Evolutionary conservation across 1,284 basidiomycete species (phyloP).

Genomic region (Ceratobasidium sp.): DNA sequence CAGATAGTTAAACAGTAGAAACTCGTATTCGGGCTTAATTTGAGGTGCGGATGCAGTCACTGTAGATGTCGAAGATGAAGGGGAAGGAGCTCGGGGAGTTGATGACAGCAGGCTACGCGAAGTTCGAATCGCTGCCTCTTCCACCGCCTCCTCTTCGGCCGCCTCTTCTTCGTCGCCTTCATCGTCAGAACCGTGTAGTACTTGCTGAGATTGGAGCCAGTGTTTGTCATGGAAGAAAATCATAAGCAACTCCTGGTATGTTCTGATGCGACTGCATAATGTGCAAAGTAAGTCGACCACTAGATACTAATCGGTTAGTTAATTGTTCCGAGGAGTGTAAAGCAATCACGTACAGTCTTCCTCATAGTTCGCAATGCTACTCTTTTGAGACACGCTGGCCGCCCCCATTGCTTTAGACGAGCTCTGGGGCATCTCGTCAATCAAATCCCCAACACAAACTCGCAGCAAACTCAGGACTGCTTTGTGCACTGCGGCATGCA

Average conservation of each 20-base stretch:
- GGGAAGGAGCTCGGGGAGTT: constrained; percentile 30
- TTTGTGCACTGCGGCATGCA: constrained; percentile 89
- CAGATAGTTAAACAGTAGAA: constrained; percentile 93
- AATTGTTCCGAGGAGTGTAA: background rate
- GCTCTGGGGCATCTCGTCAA: constrained; percentile 84
- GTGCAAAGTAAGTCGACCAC: constrained; percentile 92
- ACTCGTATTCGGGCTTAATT: constrained; percentile 88
- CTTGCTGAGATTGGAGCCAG: constrained; percentile 69
- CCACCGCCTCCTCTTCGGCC: constrained; percentile 62
- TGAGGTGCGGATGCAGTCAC: constrained; percentile 51
- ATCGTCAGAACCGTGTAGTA: constrained; percentile 69
- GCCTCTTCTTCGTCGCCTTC: constrained; percentile 62
- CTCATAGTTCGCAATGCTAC: constrained; percentile 83
- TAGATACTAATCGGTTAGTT: constrained; percentile 51
- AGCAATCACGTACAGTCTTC: constrained; percentile 72
- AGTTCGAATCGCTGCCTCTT: constrained; percentile 56
- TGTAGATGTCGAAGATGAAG: constrained; percentile 47
- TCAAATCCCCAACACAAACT: constrained; percentile 89
- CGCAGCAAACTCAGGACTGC: constrained; percentile 88
- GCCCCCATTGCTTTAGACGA: constrained; percentile 78
- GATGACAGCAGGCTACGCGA: constrained; percentile 42
- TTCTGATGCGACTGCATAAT: constrained; percentile 88
- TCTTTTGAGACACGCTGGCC: constrained; percentile 72
- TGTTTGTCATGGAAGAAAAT: constrained; percentile 96
- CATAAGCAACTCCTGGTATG: constrained; percentile 89